Conservation (phyloP, 148 eudicot genomes). For the Amaranthus palmeri region DNA sequence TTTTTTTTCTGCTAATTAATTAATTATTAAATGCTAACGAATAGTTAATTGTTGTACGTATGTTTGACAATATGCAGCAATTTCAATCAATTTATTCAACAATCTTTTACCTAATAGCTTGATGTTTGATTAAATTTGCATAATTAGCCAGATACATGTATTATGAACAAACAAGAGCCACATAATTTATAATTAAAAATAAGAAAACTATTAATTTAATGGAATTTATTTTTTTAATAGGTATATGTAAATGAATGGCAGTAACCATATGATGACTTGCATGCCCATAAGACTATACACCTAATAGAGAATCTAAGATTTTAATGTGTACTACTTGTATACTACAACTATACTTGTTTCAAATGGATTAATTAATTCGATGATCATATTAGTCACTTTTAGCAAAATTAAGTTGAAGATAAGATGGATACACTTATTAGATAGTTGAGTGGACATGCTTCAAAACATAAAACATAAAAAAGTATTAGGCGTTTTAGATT, state of each 20-base stretch:
- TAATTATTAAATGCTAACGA: neutral
- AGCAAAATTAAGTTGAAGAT: too few relatives aligned
- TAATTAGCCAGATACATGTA: too few relatives aligned
- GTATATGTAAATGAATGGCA: neutral
- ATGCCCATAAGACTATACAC: constrained; percentile 5
- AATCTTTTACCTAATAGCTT: too few relatives aligned
- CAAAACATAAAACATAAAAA: too few relatives aligned
- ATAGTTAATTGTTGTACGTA: neutral
- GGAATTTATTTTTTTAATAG: neutral
- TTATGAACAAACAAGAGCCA: neutral
- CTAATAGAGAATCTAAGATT: neutral
- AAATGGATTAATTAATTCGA: too few relatives aligned
- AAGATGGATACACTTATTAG: too few relatives aligned
- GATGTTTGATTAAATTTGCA: too few relatives aligned
- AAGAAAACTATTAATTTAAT: neutral
- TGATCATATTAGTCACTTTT: too few relatives aligned
- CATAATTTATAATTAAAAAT: neutral
- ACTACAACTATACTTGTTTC: neutral
- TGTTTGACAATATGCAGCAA: constrained; percentile 10
- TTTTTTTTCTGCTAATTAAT: constrained; percentile 3
- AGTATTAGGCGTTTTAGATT: too few relatives aligned
- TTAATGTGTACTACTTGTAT: neutral
- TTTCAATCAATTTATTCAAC: neutral
- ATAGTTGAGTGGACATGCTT: too few relatives aligned
- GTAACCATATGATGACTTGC: constrained; percentile 2